Percentiles rank a stretch among this genome's conserved stretches.
These are phyloP conservation scores for Yamadazyma mexicana DNA, from an alignment of 1,139 yeast genomes.

Conservation along the genomic window DNA sequence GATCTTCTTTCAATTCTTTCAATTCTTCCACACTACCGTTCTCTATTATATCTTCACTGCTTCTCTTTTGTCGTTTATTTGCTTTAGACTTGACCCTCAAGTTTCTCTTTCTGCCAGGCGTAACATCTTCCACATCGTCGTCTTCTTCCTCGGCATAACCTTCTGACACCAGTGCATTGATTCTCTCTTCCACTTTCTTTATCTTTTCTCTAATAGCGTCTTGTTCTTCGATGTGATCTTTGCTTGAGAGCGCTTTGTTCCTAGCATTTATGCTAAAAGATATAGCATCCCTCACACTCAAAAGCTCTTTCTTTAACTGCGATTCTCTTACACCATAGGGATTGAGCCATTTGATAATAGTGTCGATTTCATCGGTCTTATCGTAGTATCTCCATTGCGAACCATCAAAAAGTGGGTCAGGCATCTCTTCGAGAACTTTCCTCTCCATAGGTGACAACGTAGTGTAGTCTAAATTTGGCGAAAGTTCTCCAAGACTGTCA, in stretches of 20 bases:
- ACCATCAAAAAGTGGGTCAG: slow-evolving; percentile 52
- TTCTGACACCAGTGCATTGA: slow-evolving; percentile 2
- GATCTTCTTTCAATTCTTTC: slow-evolving; percentile 30
- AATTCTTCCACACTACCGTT: slow-evolving; percentile 24
- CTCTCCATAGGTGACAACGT: slow-evolving; percentile 52
- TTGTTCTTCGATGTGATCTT: slow-evolving; percentile 44
- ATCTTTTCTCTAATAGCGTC: slow-evolving; percentile 37
- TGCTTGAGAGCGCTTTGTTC: slow-evolving; percentile 48
- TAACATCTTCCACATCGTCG: slow-evolving; percentile 21
- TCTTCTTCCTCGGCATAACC: slow-evolving; percentile 15
- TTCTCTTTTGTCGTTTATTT: slow-evolving; percentile 21
- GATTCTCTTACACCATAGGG: slow-evolving; percentile 79
- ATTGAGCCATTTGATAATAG: slow-evolving; percentile 66
- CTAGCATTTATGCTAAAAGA: slow-evolving; percentile 61
- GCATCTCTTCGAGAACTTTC: slow-evolving; percentile 67
- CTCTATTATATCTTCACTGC: slow-evolving; percentile 29
- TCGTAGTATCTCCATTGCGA: slow-evolving; percentile 75
- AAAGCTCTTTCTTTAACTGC: slow-evolving; percentile 62
- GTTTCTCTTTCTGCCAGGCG: slow-evolving; percentile 17
- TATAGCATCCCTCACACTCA: slow-evolving; percentile 54
- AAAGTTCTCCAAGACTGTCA: slow-evolving; percentile 47
- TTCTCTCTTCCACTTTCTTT: slow-evolving; percentile 22
- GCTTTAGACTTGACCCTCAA: slow-evolving; percentile 15
- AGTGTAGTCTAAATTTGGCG: slow-evolving; percentile 18
- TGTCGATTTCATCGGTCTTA: slow-evolving; percentile 54